phyloP scores from a whole-genome alignment of 2,329 filamentous ascomycete genomes.

The Hypoxylon sp. region DNA sequence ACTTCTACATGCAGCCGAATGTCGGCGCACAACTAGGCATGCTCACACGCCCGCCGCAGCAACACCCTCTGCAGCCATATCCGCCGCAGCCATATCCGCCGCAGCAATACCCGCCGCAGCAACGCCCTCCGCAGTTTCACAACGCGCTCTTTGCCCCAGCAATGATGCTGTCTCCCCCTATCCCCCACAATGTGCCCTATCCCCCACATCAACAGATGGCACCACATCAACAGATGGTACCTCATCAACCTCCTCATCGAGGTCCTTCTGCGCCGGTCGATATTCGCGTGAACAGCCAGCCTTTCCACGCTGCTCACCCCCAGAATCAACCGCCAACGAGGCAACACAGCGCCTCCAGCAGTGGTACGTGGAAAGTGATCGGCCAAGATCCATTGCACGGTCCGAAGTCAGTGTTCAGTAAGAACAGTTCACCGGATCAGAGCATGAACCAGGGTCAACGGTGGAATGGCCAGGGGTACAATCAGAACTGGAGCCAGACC shows the following conservation, averaged over 20 bases:
- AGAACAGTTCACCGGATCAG: neutral
- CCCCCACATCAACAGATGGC: too few relatives aligned
- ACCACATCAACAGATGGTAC: neutral
- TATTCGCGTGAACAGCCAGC: neutral
- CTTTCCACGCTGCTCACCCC: neutral
- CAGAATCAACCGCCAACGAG: neutral
- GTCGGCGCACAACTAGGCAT: neutral
- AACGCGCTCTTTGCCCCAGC: neutral
- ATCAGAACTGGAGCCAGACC: neutral
- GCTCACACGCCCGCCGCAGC: too few relatives aligned
- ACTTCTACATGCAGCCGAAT: constrained; percentile 6
- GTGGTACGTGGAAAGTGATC: constrained; percentile 15
- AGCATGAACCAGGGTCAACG: neutral
- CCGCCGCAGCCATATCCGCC: too few relatives aligned
- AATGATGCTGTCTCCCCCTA: too few relatives aligned
- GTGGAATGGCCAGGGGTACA: neutral
- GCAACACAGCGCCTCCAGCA: neutral
- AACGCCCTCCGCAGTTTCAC: neutral
- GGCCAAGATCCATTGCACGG: constrained; percentile 34
- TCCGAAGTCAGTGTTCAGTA: constrained; percentile 37
- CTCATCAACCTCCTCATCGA: neutral
- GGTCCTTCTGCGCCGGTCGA: neutral
- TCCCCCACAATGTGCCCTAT: too few relatives aligned
- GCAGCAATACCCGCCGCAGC: too few relatives aligned
- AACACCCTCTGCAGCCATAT: neutral